A percentile compares a stretch with the other conserved stretches of the same genome.
Conservation (phyloP, 139 green algal genomes). For the Monoraphidium neglectum region DNA sequence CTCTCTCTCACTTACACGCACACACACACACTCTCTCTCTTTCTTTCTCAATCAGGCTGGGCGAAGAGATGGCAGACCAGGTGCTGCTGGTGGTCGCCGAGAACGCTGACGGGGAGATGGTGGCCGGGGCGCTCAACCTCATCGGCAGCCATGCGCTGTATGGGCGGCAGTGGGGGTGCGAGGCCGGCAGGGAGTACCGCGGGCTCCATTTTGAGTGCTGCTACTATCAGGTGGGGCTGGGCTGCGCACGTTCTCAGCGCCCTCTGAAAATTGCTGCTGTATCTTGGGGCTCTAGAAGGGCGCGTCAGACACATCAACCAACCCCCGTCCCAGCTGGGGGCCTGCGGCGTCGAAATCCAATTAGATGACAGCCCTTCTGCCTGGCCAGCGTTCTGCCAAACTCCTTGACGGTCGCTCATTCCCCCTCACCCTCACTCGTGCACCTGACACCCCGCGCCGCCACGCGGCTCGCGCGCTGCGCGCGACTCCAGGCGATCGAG, state of each 20-base stretch:
- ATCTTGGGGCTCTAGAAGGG: neutral
- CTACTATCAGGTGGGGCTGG: slow-evolving; percentile 81
- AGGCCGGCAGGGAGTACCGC: slow-evolving; percentile 33
- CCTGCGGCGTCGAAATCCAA: no score
- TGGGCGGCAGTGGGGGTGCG: slow-evolving; percentile 91
- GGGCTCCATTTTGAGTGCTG: slow-evolving; percentile 94
- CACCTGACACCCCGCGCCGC: no score
- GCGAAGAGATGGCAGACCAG: slow-evolving; percentile 34
- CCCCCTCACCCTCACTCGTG: no score
- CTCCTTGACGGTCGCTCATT: no score
- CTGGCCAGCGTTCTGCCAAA: no score
- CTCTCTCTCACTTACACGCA: no score
- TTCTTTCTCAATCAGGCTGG: slow-evolving; percentile 19
- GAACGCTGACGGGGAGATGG: slow-evolving; percentile 40
- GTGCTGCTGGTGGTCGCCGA: slow-evolving; percentile 87
- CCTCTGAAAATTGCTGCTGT: neutral
- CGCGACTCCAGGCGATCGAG: slow-evolving; percentile 70
- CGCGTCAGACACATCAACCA: no score
- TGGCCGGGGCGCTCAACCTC: slow-evolving; percentile 91
- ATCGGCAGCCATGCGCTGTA: slow-evolving; percentile 82
- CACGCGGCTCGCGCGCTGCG: no score
- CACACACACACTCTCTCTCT: no score
- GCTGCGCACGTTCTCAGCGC: neutral
- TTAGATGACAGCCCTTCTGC: no score
- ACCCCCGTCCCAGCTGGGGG: no score